A percentile compares a stretch with the other conserved stretches of the same genome.
These are phyloP conservation scores for Davidsoniella eucalypti DNA, from an alignment of 2,329 filamentous ascomycete species.

Conservation along the genomic window DNA sequence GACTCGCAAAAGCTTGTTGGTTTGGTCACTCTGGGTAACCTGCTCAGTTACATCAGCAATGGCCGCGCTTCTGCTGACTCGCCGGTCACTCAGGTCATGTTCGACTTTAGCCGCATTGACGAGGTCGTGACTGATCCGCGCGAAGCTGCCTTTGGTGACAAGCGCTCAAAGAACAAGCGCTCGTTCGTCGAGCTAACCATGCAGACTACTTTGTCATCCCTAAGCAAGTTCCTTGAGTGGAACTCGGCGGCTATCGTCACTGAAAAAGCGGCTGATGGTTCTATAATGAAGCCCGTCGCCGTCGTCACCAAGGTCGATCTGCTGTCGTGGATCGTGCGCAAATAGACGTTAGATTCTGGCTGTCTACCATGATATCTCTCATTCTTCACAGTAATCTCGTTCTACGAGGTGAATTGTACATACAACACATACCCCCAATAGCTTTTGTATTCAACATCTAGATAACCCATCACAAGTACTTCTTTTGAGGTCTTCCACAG, in stretches of 20 bases:
- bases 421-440: too few relatives aligned
- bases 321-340: conserved; percentile 76
- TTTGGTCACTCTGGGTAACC: conserved; percentile 84
- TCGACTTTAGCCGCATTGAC: conserved; percentile 74
- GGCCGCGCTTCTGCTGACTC: conserved; percentile 60
- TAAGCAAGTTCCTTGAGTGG: conserved; percentile 95
- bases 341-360: neutral
- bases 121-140: conserved; percentile 84
- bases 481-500: too few relatives aligned
- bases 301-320: conserved; percentile 95
- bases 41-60: conserved; percentile 76
- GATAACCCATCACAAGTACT: too few relatives aligned
- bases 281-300: conserved; percentile 52
- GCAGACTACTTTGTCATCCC: conserved; percentile 65
- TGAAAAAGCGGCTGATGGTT: conserved; percentile 45
- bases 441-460: too few relatives aligned
- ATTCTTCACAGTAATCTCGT: too few relatives aligned
- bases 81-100: conserved; percentile 82
- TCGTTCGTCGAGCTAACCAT: conserved; percentile 89
- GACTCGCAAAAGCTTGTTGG: conserved; percentile 57
- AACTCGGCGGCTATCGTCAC: conserved; percentile 93
- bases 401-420: too few relatives aligned
- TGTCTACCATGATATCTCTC: too few relatives aligned
- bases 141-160: conserved; percentile 32
- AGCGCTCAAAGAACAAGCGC: conserved; percentile 24